A percentile compares a stretch with the other conserved stretches of the same genome.
phyloP scores from a whole-genome alignment of 208 protist genomes.

The Trypanosoma cruzi region DNA sequence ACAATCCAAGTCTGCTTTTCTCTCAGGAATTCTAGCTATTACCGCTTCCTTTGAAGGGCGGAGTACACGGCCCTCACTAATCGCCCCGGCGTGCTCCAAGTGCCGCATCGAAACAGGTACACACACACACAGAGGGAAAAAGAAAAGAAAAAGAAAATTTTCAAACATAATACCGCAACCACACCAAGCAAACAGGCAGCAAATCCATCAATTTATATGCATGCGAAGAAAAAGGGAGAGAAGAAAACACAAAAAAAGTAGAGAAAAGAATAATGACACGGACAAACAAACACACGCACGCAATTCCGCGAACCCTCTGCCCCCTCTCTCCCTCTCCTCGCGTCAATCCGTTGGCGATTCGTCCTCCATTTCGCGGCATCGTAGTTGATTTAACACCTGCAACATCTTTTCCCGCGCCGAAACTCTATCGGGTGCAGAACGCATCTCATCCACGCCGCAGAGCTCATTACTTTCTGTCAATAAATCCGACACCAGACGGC shows the following conservation, averaged over 20 bases:
- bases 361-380: slow-evolving; percentile 38
- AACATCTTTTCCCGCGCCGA: slow-evolving; percentile 38
- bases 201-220: neutral
- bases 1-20: neutral
- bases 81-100: no score
- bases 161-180: neutral
- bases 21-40: no score
- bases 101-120: neutral
- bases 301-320: neutral
- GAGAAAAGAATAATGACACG: neutral
- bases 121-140: neutral
- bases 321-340: neutral
- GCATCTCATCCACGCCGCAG: neutral
- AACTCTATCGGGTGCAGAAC: neutral
- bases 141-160: slow-evolving; percentile 15
- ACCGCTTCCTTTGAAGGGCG: neutral
- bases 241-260: neutral
- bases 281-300: neutral
- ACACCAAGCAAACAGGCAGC: neutral
- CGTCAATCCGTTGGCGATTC: neutral
- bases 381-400: slow-evolving; percentile 25
- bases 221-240: neutral
- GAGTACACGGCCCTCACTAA: no score
- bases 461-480: slow-evolving; percentile 13
- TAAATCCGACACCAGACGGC: slow-evolving; percentile 40